These are phyloP conservation scores for Cichorium intybus DNA, from an alignment of 140 eudicot genomes.

Conservation along the genomic window DNA sequence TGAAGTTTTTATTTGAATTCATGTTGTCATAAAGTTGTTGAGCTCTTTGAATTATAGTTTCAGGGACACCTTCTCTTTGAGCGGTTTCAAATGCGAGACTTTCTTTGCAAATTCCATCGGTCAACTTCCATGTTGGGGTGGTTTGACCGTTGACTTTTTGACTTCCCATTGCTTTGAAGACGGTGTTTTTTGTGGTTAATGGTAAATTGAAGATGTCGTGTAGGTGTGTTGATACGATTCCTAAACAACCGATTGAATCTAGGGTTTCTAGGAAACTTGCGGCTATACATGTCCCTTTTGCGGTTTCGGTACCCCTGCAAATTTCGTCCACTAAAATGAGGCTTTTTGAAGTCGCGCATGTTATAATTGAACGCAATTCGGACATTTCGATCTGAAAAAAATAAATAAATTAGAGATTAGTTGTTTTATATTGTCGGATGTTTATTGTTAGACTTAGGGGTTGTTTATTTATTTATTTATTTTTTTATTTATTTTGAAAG, in stretches of 20 bases:
- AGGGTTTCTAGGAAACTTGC: conserved; percentile 85
- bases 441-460: no score
- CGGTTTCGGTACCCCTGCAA: conserved; percentile 98
- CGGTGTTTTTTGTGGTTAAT: conserved; percentile 44
- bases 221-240: conserved; percentile 86
- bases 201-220: conserved; percentile 89
- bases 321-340: conserved; percentile 93
- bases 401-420: no score
- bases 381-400: conserved; percentile 95
- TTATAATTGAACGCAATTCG: conserved; percentile 75
- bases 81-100: conserved; percentile 99
- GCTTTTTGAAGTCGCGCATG: conserved; percentile 74
- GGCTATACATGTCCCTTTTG: conserved; percentile 94
- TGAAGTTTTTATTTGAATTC: conserved; percentile 6
- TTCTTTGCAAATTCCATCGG: conserved; percentile 85
- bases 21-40: conserved; percentile 61
- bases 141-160: conserved; percentile 58
- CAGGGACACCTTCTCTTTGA: conserved; percentile 79
- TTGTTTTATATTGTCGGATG: no score
- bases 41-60: conserved; percentile 64
- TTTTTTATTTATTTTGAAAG: no score
- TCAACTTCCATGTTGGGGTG: conserved; percentile 86
- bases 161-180: conserved; percentile 82
- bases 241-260: conserved; percentile 76
- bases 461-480: no score